Base-by-base conservation (phyloP, 352 stramenopile species). In the Globisporangium cystogenes region DNA sequence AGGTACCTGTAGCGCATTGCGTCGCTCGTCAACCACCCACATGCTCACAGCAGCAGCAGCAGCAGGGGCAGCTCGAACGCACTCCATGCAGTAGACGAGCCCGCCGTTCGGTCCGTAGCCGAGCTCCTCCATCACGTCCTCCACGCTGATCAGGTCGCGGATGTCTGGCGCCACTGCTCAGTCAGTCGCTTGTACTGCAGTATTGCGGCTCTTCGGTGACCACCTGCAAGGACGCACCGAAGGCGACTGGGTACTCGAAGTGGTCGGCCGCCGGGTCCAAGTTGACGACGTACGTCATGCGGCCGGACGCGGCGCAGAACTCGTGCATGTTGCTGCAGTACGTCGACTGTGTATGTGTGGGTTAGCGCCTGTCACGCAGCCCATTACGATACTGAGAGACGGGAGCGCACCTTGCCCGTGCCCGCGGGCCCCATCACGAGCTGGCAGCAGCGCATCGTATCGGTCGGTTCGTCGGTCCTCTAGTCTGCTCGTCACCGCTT, bases 31-130 rank as follows among this genome's bases (percentile, higher is more conserved):
- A 53, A 12, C 20, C 8, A 41, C 18, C 23, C 36, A 26, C 29
- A 7, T 5, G 7, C n/a, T 50, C 31, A 16, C 11, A 27, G n/a
- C n/a, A 39, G 1, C 44, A 26, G 14, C 12, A 27, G 3, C 11
- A 21, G 10, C 39, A 56, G 24, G 21, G 6, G 7, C 18, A 35
- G 24, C 11, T 12, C 12, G n/a, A 16, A 94, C 67, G 64, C 89
- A 99, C 90, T 99, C 96, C 88, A 99, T 98, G 74, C 96, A 99
- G 74, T 99, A 99, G 15, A 99, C 78, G 15, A 99, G 77, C 1
- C 91, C 96, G 15, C 97, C 97, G 65, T 99, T 99, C 0, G 97
- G 97, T 21, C 97, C 97, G 48, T 99, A 92, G 62, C 91, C 83
- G 10, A 99, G 78, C 57, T 98, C 87, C 57, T 98, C 86, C 95